phyloP scores from a whole-genome alignment of 306 rosid genomes.

The Fragaria ananassa region DNA sequence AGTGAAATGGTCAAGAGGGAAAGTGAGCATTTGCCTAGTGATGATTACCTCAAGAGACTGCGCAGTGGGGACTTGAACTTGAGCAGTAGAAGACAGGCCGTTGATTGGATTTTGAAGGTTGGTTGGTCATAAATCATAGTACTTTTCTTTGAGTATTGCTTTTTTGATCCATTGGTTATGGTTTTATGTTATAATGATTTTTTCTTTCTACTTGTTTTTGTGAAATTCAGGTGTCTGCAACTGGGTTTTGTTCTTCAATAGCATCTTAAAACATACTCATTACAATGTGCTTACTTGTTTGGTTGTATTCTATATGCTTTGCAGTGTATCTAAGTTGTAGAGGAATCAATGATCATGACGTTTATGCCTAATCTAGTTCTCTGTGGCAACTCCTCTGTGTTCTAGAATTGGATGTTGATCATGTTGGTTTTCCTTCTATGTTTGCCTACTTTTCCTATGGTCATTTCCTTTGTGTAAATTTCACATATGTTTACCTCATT shows the following conservation, averaged over 20 bases:
- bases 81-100: slow-evolving; percentile 55
- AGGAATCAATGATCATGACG: slow-evolving; percentile 18
- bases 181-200: slow-evolving; percentile 5
- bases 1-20: slow-evolving; percentile 51
- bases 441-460: neutral
- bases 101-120: slow-evolving; percentile 89
- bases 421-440: slow-evolving; percentile 11
- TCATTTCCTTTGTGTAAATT: neutral
- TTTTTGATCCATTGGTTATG: slow-evolving; percentile 24
- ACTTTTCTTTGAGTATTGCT: slow-evolving; percentile 18
- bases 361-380: neutral
- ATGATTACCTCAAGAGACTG: slow-evolving; percentile 59
- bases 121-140: slow-evolving; percentile 41
- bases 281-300: slow-evolving; percentile 7
- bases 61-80: slow-evolving; percentile 64
- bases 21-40: slow-evolving; percentile 50
- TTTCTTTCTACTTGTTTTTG: slow-evolving; percentile 6
- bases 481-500: neutral
- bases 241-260: slow-evolving; percentile 19
- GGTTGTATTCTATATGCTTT: slow-evolving; percentile 23
- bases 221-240: slow-evolving; percentile 19
- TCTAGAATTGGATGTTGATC: slow-evolving; percentile 11
- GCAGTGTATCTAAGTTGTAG: slow-evolving; percentile 14
- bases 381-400: slow-evolving; percentile 5
- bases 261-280: neutral